These are phyloP conservation scores for Pterocarpus santalinus DNA, from an alignment of 306 rosid species.

Conservation along the genomic window DNA sequence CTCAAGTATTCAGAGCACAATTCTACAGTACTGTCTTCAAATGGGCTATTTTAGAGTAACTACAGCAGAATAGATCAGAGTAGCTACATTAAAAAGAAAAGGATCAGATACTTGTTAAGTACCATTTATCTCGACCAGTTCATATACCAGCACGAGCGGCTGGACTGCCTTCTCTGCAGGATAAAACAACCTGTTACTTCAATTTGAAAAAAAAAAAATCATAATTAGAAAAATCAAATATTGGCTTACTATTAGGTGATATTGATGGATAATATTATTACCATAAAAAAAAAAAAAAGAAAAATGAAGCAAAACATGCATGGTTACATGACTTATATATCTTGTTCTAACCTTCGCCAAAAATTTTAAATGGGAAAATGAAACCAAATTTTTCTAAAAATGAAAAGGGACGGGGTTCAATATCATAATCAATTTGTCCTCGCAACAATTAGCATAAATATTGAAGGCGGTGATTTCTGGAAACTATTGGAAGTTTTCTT, in stretches of 20 bases:
- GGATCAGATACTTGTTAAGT: constrained; percentile 22
- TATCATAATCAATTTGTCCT: constrained; percentile 30
- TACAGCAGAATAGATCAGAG: constrained; percentile 15
- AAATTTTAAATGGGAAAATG: constrained; percentile 16
- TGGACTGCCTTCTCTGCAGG: constrained; percentile 86
- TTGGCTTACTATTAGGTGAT: constrained; percentile 12
- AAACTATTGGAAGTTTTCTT: background rate
- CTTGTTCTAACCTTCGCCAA: too few relatives aligned
- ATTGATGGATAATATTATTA: background rate
- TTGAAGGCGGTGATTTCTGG: constrained; percentile 14
- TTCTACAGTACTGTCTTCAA: background rate
- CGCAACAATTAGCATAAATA: constrained; percentile 13
- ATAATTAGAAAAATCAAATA: too few relatives aligned
- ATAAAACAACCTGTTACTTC: constrained; percentile 78
- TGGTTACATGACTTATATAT: constrained; percentile 17
- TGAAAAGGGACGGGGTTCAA: background rate
- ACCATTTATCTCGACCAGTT: constrained; percentile 95
- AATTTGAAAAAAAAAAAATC: too few relatives aligned
- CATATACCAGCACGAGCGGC: constrained; percentile 95
- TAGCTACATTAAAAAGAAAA: constrained; percentile 14
- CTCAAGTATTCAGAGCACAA: background rate
- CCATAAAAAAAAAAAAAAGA: background rate
- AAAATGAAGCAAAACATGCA: constrained; percentile 22
- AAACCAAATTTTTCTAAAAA: background rate
- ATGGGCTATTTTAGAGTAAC: background rate